These are phyloP conservation scores for Syzygium aromaticum DNA, from an alignment of 345 rosid species.

Conservation along the genomic window DNA sequence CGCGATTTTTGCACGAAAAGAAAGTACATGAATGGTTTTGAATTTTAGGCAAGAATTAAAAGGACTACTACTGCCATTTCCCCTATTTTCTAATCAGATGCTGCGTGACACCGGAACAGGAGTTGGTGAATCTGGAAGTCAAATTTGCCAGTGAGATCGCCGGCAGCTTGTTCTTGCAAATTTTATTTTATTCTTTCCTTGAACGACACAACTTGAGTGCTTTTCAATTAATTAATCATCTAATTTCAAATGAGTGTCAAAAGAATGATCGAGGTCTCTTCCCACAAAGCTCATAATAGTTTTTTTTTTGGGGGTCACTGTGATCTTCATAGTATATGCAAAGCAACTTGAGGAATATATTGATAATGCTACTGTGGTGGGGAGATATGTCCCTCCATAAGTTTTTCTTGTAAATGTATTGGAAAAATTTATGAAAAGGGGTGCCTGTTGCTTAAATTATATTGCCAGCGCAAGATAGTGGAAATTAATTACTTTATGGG, in stretches of 20 bases:
- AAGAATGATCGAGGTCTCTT: not conserved
- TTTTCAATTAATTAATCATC: not conserved
- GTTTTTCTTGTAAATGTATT: not conserved
- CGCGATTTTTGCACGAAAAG: not conserved
- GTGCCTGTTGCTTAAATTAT: not conserved
- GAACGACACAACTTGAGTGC: not conserved
- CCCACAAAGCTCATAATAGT: not conserved
- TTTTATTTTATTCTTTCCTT: not conserved
- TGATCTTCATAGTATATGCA: not conserved
- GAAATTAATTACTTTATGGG: not conserved
- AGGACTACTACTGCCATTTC: not conserved
- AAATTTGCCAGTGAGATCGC: not conserved
- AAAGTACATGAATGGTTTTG: not conserved
- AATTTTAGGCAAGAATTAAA: not conserved
- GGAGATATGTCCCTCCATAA: not conserved
- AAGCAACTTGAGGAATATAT: not conserved
- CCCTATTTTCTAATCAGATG: not conserved
- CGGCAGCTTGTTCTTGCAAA: not conserved
- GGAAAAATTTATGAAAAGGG: not conserved
- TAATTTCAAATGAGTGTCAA: not conserved
- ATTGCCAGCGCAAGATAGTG: not conserved
- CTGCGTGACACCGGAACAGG: not conserved
- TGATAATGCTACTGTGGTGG: not conserved
- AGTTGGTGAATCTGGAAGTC: not conserved
- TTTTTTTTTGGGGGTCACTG: not conserved